Evolutionary conservation across 2,329 filamentous ascomycete genomes (phyloP), one percentile per base, ranked within the genome.

Genomic region (Diaporthe destruens): DNA sequence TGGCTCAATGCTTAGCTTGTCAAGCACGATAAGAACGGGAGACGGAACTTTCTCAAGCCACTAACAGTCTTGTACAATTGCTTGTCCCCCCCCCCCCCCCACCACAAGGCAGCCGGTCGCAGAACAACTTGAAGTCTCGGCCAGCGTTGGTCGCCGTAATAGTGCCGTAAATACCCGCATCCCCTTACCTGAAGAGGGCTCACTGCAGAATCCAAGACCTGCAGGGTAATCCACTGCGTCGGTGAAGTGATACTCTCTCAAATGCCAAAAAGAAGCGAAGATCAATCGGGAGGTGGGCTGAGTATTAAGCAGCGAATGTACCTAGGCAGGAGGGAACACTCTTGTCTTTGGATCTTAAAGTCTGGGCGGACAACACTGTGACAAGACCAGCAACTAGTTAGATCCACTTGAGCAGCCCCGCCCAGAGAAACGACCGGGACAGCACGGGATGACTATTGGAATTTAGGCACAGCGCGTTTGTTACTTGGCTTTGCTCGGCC

Each of bases 1-100:
- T 65, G 61, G 61, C 18, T 44, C 44, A 32, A 65, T 39, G 61
- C 61, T 65, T 65, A 65, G 61, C 61, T 65, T 51, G 32, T 51
- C 32, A 65, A 65, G 61, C 47, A 36, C 32, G 44, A 65, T 65
- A 65, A 51, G 32, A 36, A 32, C 29, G 20, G 44, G 61, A 53
- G 20, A 65, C 6, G 7, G 61, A 65, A 51, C 44, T 51, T 65
- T 65, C 44, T 65, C 29, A 51, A 65, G 61, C 61, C 61, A 32
- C 61, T 51, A 51, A 51, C 29, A 51, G 61, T 18, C 32, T 65
- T 65, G 44, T 32, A n/a, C 44, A 23, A 39, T 65, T 65, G 61
- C 44, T 65, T 65, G 29, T 65, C 20, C 44, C 11, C 61, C 61
- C 20, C 16, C 44, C 29, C 29, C 29, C 20, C 16, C 44, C 29